Evolutionary conservation across 2,329 filamentous ascomycete species (phyloP).

Genomic region (Taxawa tesnikishii): DNA sequence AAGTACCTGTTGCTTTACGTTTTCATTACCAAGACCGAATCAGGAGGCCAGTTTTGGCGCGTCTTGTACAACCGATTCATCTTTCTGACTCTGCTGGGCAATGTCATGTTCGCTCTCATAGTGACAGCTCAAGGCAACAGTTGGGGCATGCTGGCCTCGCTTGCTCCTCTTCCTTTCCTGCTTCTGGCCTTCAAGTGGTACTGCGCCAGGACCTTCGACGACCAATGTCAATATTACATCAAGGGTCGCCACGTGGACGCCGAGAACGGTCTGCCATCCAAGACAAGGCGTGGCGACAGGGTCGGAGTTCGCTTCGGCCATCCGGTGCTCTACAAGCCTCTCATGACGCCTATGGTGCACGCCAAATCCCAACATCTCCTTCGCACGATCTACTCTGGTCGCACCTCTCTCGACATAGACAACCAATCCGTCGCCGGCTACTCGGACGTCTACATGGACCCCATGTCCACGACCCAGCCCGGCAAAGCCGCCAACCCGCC

Average conservation of each 20-base stretch:
- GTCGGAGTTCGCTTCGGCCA: slow-evolving; percentile 75
- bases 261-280: slow-evolving; percentile 17
- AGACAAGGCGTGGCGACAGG: slow-evolving; percentile 47
- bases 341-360: slow-evolving; percentile 93
- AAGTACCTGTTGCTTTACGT: slow-evolving; percentile 89
- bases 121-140: slow-evolving; percentile 51
- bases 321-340: slow-evolving; percentile 74
- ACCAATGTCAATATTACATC: slow-evolving; percentile 69
- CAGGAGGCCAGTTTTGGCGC: slow-evolving; percentile 85
- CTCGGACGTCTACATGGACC: slow-evolving; percentile 72
- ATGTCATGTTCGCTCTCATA: slow-evolving; percentile 65
- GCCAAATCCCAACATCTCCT: slow-evolving; percentile 79
- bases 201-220: slow-evolving; percentile 64
- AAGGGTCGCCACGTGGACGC: slow-evolving; percentile 44
- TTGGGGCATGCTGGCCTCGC: slow-evolving; percentile 53
- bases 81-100: slow-evolving; percentile 66
- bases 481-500: slow-evolving; percentile 43
- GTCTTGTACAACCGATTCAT: slow-evolving; percentile 86
- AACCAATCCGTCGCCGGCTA: slow-evolving; percentile 55
- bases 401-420: slow-evolving; percentile 49
- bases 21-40: slow-evolving; percentile 94
- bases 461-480: slow-evolving; percentile 54
- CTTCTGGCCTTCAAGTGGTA: slow-evolving; percentile 79
- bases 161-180: slow-evolving; percentile 61
- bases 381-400: slow-evolving; percentile 73